A percentile compares a stretch with the other conserved stretches of the same genome.
Evolutionary conservation across 2,329 filamentous ascomycete genomes (phyloP).

Genomic region (Fusarium incarnatum): DNA sequence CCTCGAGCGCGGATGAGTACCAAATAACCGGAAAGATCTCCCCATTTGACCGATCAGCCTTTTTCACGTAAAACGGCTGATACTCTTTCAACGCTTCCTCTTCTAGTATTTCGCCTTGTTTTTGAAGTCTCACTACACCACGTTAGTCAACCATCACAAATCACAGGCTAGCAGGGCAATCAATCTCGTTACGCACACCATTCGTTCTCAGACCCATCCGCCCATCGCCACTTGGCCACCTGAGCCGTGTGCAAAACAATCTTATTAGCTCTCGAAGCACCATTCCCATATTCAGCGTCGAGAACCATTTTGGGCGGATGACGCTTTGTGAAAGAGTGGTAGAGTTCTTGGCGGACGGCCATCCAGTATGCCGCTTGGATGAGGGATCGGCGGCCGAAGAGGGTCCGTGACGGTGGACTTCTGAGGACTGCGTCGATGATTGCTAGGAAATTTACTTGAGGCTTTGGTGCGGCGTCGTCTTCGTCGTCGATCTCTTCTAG

Average conservation of each 20-base stretch:
- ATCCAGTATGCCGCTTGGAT: conserved; percentile 58
- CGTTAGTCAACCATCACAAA: no score
- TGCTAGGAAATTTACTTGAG: conserved; percentile 54
- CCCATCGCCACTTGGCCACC: conserved; percentile 57
- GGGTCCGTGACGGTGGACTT: conserved; percentile 52
- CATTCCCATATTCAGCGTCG: conserved; percentile 50
- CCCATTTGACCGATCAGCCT: conserved; percentile 52
- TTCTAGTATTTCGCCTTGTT: conserved; percentile 53
- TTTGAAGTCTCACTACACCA: conserved; percentile 50
- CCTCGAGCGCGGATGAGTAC: conserved; percentile 55
- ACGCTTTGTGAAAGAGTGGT: conserved; percentile 54
- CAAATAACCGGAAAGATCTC: conserved; percentile 56
- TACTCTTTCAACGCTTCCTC: conserved; percentile 48
- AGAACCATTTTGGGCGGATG: conserved; percentile 54
- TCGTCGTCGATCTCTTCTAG: conserved; percentile 57
- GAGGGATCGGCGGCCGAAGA: conserved; percentile 52
- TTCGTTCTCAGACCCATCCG: conserved; percentile 51
- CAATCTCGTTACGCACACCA: conserved; percentile 49
- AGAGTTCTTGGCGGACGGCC: conserved; percentile 56
- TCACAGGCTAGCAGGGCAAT: neutral
- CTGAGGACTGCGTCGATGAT: conserved; percentile 56
- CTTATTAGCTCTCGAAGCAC: conserved; percentile 54
- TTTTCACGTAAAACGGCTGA: conserved; percentile 51
- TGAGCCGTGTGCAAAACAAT: conserved; percentile 57
- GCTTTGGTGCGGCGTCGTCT: conserved; percentile 44